These are phyloP conservation scores for Mycena olivaceomarginata DNA, from an alignment of 768 basidiomycete genomes.

Conservation along the genomic window DNA sequence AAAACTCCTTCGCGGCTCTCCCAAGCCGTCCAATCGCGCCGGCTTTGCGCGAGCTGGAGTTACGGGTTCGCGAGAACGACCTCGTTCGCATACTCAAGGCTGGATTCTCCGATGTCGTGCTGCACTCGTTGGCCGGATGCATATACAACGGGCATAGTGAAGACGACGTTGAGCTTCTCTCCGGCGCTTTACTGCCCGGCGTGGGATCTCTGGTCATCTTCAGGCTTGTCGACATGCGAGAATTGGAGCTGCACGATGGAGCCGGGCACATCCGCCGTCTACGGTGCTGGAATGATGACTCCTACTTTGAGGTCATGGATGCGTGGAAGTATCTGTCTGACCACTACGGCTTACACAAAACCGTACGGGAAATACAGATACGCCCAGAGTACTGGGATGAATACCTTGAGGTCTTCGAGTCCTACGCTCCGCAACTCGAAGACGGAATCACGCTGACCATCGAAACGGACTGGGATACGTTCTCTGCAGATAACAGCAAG, in stretches of 20 bases:
- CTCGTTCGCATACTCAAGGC: slow-evolving; percentile 1
- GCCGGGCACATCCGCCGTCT: slow-evolving; percentile 20
- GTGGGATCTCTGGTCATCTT: slow-evolving; percentile 12
- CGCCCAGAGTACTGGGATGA: neutral
- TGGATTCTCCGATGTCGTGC: slow-evolving; percentile 13
- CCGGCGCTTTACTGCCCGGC: neutral
- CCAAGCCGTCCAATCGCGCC: slow-evolving; percentile 13
- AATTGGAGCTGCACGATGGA: neutral
- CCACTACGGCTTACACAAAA: slow-evolving; percentile 24
- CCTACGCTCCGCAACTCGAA: neutral
- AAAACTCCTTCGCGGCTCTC: neutral
- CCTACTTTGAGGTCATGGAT: neutral
- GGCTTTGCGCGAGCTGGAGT: slow-evolving; percentile 20
- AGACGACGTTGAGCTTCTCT: neutral
- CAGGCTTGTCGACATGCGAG: neutral
- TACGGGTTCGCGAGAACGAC: neutral
- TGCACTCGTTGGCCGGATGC: neutral
- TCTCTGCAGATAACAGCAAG: neutral
- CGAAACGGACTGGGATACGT: neutral
- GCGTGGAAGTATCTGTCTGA: slow-evolving; percentile 12
- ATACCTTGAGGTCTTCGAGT: neutral
- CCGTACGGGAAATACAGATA: slow-evolving; percentile 13
- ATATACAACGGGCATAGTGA: neutral
- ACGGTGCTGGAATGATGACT: slow-evolving; percentile 17
- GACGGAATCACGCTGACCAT: slow-evolving; percentile 8